phyloP scores from a whole-genome alignment of 1,139 yeast genomes.

The Candida smagusa region DNA sequence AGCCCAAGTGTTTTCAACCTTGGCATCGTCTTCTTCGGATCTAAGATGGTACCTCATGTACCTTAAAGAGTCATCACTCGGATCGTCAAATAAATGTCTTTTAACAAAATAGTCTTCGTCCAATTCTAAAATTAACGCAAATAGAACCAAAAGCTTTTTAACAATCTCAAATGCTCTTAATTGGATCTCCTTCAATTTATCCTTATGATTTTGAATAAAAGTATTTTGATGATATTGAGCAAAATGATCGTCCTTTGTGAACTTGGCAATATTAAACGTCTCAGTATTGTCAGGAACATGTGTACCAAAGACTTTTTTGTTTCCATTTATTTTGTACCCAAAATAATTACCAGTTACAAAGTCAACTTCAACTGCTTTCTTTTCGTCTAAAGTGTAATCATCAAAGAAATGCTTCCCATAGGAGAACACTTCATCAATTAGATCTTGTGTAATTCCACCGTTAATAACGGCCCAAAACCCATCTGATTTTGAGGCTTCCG shows the following conservation, averaged over 20 bases:
- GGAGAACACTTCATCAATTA: constrained; percentile 24
- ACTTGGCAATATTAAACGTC: constrained; percentile 32
- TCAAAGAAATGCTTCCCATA: constrained; percentile 29
- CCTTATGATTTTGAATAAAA: constrained; percentile 20
- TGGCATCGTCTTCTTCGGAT: constrained; percentile 22
- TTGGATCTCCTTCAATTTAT: constrained; percentile 20
- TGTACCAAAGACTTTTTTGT: constrained; percentile 25
- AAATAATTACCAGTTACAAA: constrained; percentile 30
- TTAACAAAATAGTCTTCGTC: constrained; percentile 30
- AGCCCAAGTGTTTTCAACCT: constrained; percentile 28
- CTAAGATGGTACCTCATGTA: constrained; percentile 32
- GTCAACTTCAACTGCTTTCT: constrained; percentile 22
- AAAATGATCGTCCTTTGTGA: constrained; percentile 21
- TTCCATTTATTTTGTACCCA: constrained; percentile 28
- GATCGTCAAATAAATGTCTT: constrained; percentile 26
- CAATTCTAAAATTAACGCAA: constrained; percentile 31
- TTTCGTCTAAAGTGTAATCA: constrained; percentile 24
- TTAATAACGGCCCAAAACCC: constrained; percentile 33
- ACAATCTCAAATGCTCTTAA: constrained; percentile 23
- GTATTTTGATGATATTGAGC: constrained; percentile 22
- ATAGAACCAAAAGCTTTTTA: constrained; percentile 22
- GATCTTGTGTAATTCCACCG: constrained; percentile 24
- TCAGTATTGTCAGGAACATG: constrained; percentile 29
- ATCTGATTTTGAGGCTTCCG: constrained; percentile 24
- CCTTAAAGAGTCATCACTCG: constrained; percentile 32